Percentiles rank a stretch among this genome's conserved stretches.
Evolutionary conservation across 2,329 filamentous ascomycete species (phyloP).

Genomic region (Drechslerella coelobrocha): DNA sequence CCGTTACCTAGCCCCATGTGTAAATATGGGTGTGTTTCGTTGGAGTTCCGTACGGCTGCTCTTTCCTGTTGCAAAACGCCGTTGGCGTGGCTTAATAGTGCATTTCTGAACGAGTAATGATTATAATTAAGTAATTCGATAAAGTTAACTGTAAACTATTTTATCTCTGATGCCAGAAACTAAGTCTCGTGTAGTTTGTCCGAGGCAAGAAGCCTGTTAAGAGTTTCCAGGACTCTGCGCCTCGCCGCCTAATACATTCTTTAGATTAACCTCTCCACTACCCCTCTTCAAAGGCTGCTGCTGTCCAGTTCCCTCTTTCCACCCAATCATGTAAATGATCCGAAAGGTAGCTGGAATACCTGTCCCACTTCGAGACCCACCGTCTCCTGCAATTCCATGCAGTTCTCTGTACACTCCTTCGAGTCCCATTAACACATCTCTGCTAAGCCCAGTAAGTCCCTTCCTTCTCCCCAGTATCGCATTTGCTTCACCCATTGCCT

Average conservation of each 20-base stretch:
- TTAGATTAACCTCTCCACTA: constrained; percentile 84
- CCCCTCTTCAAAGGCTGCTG: constrained; percentile 80
- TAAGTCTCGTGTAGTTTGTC: too few relatives aligned
- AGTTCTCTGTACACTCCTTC: constrained; percentile 88
- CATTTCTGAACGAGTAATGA: too few relatives aligned
- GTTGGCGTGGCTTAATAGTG: too few relatives aligned
- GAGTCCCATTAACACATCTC: constrained; percentile 84
- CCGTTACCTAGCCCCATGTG: too few relatives aligned
- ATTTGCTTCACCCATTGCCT: constrained; percentile 95
- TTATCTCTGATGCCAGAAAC: too few relatives aligned
- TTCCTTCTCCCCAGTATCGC: constrained; percentile 84
- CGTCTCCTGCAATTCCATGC: constrained; percentile 76
- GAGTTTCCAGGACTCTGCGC: constrained; percentile 14
- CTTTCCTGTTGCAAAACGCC: too few relatives aligned
- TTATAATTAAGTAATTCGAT: too few relatives aligned
- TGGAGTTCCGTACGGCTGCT: too few relatives aligned
- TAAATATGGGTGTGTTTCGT: too few relatives aligned
- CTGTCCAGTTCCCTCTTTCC: constrained; percentile 84
- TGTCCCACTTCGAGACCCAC: constrained; percentile 54
- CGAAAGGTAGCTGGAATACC: constrained; percentile 87
- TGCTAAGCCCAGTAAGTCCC: constrained; percentile 69
- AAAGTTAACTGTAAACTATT: too few relatives aligned
- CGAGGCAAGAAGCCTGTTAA: too few relatives aligned
- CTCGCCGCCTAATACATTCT: constrained; percentile 72
- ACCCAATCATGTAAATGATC: constrained; percentile 88